Evolutionary conservation across 352 stramenopile genomes (phyloP).

Genomic region (Hyaloperonospora brassicae): DNA sequence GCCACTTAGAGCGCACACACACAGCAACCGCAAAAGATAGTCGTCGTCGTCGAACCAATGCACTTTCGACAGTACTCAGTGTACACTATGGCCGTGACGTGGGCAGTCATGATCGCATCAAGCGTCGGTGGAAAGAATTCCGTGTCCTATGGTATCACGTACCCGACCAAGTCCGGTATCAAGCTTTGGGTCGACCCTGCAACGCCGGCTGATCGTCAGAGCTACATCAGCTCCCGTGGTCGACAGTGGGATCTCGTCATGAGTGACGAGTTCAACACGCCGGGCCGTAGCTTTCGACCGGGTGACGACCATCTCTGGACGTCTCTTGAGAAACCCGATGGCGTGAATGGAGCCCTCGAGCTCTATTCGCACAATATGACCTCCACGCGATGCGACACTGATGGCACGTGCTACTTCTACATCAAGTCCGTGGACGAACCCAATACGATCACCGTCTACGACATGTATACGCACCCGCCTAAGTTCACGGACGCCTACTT

Average conservation of each 20-base stretch:
- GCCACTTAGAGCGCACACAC: too few relatives aligned
- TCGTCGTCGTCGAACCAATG: too few relatives aligned
- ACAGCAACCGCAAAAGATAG: too few relatives aligned
- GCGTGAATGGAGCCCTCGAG: constrained; percentile 63
- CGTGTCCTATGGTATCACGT: constrained; percentile 5
- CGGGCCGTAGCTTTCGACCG: constrained; percentile 79
- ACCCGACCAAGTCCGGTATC: constrained; percentile 50
- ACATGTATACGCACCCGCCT: constrained; percentile 49
- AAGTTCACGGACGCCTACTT: constrained; percentile 42
- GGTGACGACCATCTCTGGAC: constrained; percentile 93
- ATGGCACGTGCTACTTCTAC: constrained; percentile 52
- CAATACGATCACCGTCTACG: constrained; percentile 44
- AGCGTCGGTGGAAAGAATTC: background rate
- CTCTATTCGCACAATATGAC: constrained; percentile 72
- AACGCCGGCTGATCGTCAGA: constrained; percentile 35
- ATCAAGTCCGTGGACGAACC: constrained; percentile 39
- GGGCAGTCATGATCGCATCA: constrained; percentile 1
- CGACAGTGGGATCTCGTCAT: constrained; percentile 56
- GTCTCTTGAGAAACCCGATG: constrained; percentile 61
- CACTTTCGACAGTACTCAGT: too few relatives aligned
- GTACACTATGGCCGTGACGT: too few relatives aligned
- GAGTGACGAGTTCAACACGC: constrained; percentile 68
- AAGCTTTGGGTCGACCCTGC: constrained; percentile 51
- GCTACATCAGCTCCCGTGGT: constrained; percentile 48
- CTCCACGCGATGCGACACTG: constrained; percentile 41